Evolutionary conservation across 352 stramenopile species (phyloP).

Genomic region (Pythium phragmitis): DNA sequence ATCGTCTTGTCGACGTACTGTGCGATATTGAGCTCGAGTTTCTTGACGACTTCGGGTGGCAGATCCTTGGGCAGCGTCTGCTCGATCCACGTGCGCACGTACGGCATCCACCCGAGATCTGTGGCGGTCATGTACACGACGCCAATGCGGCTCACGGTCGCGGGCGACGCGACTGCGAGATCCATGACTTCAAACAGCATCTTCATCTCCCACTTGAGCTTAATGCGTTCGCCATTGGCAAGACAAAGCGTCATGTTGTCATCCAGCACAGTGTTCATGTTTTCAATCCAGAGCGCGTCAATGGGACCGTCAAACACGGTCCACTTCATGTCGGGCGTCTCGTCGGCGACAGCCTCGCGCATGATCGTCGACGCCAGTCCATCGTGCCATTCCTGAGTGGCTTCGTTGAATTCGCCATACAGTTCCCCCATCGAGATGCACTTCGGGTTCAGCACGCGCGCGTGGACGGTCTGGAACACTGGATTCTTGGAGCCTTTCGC

Average conservation of each 20-base stretch:
- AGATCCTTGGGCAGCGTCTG: conserved; percentile 37
- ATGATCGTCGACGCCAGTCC: conserved; percentile 92
- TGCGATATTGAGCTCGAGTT: conserved; percentile 33
- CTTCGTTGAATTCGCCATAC: conserved; percentile 93
- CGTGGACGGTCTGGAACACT: conserved; percentile 72
- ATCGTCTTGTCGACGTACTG: conserved; percentile 52
- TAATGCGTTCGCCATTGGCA: conserved; percentile 87
- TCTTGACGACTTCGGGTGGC: conserved; percentile 22
- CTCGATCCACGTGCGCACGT: conserved; percentile 71
- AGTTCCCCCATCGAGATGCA: conserved; percentile 95
- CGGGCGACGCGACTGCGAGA: conserved; percentile 83
- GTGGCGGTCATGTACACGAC: conserved; percentile 92
- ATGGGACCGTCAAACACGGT: conserved; percentile 90
- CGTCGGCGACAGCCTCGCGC: conserved; percentile 71
- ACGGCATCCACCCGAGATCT: conserved; percentile 81
- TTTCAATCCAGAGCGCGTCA: conserved; percentile 93
- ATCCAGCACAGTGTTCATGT: conserved; percentile 90
- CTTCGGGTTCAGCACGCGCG: conserved; percentile 93
- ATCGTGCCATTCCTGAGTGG: conserved; percentile 95
- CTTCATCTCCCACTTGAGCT: conserved; percentile 79
- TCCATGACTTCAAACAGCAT: conserved; percentile 95
- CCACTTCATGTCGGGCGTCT: conserved; percentile 88
- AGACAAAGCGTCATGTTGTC: conserved; percentile 89
- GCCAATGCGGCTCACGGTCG: conserved; percentile 87
- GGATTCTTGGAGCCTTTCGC: conserved; percentile 79